Evolutionary conservation across 2,329 filamentous ascomycete species (phyloP), one percentile per base, ranked within the genome.

Genomic region (Magnaporthiopsis poae): DNA sequence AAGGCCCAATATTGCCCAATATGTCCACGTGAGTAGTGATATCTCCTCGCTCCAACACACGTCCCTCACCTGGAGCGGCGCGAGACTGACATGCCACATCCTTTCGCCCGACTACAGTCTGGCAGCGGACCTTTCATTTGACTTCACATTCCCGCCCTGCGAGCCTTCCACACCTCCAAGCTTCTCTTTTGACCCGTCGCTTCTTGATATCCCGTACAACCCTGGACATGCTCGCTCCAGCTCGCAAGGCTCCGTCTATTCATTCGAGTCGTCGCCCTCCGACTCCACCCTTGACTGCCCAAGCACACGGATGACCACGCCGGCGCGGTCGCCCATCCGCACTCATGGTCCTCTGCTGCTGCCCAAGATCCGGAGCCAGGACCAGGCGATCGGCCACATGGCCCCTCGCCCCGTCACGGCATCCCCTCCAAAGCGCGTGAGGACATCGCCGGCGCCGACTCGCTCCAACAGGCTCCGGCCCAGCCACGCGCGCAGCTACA

Each of bases 281-380:
- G 89, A 90, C 75, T 90, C 90, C 0, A 68, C 68, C 18, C 21
- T 70, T 61, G 81, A 87, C 71, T 68, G 71, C 63, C 46, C 46
- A 25, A 75, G 85, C 79, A 90, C 88, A 27, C 82, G 84, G 70
- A 81, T 86, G 71, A 89, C 88, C 65, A 92, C 90, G 15, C 90
- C 90, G 59, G 79, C 82, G 60, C 80, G 82, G 69, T 90, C 90
- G 46, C 90, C 91, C 68, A 85, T 93, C 71, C 85, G 88, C 68
- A 89, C 91, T 69, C 89, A 92, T 78, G 91, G 91, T 65, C 91
- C 91, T 65, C 81, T 91, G 63, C 81, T 96, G 68, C 82, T 96
- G 39, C 92, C 92, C 73, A 95, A 92, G 83, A 93, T 96, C 79
- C 86, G 92, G 68, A 86, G 86, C 60, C 92, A 95, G 78, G 92